These are phyloP conservation scores for Phaeomoniella chlamydospora DNA, from an alignment of 2,329 filamentous ascomycete genomes.

Conservation along the genomic window DNA sequence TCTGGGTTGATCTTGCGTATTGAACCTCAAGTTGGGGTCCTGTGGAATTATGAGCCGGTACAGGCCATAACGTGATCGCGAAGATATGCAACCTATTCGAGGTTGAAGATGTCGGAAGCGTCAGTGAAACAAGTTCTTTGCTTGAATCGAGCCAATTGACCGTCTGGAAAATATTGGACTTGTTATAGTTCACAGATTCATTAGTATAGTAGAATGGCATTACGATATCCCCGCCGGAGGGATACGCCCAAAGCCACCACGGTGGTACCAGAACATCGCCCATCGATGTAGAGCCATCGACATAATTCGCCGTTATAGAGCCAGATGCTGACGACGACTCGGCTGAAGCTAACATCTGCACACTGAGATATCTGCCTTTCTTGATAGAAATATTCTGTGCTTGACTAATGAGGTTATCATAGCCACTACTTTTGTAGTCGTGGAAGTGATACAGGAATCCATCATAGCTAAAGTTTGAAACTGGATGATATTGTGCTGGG, in stretches of 20 bases:
- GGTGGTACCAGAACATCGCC: conserved; percentile 19
- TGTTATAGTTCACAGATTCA: conserved; percentile 20
- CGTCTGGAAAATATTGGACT: conserved; percentile 24
- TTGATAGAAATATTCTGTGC: conserved; percentile 20
- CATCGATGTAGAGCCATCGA: conserved; percentile 19
- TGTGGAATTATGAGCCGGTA: conserved; percentile 10
- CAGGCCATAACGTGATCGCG: conserved; percentile 19
- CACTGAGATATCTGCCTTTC: conserved; percentile 19
- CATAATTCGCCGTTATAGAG: conserved; percentile 21
- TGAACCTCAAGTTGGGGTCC: conserved; percentile 16
- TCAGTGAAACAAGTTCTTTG: conserved; percentile 20
- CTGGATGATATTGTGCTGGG: conserved; percentile 20
- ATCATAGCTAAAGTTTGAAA: conserved; percentile 18
- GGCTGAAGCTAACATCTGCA: conserved; percentile 24
- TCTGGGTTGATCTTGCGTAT: conserved; percentile 25
- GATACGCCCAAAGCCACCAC: conserved; percentile 25
- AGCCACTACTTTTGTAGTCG: conserved; percentile 18
- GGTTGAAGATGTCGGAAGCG: conserved; percentile 16
- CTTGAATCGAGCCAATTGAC: conserved; percentile 23
- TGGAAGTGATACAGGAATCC: conserved; percentile 22
- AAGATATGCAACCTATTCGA: conserved; percentile 23
- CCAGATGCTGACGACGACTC: conserved; percentile 22
- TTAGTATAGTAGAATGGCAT: conserved; percentile 24
- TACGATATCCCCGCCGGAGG: conserved; percentile 23
- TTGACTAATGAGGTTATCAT: conserved; percentile 22